Evolutionary conservation across 192 early-diverging fungal genomes (phyloP), one percentile per base, ranked within the genome.

Genomic region (Coemansia sp.): DNA sequence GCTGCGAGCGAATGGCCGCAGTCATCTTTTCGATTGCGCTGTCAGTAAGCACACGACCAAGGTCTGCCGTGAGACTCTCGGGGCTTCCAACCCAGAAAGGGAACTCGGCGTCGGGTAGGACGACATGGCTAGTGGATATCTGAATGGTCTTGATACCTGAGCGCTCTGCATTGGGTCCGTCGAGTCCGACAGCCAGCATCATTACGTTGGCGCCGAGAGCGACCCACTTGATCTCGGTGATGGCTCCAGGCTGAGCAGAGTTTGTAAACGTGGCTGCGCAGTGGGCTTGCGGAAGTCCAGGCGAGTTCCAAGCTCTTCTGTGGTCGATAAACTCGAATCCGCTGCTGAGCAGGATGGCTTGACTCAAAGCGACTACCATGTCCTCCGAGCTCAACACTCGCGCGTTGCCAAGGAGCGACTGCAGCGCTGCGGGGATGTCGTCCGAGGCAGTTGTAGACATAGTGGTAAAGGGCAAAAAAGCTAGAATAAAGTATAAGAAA

Each of bases 281-380:
- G 33, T 62, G 64, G 52, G 47, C 64, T 21, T 71, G 60, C 3
- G 75, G 69, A 43, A 77, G 66, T 38, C 75, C 75, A 1, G 75
- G 69, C 30, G 75, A 64, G 44, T 19, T 40, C 71, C 71, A 73
- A 8, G 46, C 61, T 11, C 64, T 33, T 32, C 37, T 32, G 21
- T 35, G 59, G 63, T 61, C 62, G 55, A 19, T 17, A 37, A 21
- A 58, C 42, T 64, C 63, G 42, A 78, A 70, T 32, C 67, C 76
- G 26, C 60, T 63, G 42, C 47, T 50, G 42, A 55, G 38, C 13
- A 78, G 67, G 23, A 73, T 64, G 14, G 76, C 76, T 49, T 69
- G 67, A 64, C 76, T 73, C 62, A 78, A 63, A 9, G 70, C 76
- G 38, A 73, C 76, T 6, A 73, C 67, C 49, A 78, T 59, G 59